Percentiles rank a stretch among this genome's conserved stretches.
Evolutionary conservation across 2,329 filamentous ascomycete species (phyloP).

Genomic region (Beauveria medogensis): DNA sequence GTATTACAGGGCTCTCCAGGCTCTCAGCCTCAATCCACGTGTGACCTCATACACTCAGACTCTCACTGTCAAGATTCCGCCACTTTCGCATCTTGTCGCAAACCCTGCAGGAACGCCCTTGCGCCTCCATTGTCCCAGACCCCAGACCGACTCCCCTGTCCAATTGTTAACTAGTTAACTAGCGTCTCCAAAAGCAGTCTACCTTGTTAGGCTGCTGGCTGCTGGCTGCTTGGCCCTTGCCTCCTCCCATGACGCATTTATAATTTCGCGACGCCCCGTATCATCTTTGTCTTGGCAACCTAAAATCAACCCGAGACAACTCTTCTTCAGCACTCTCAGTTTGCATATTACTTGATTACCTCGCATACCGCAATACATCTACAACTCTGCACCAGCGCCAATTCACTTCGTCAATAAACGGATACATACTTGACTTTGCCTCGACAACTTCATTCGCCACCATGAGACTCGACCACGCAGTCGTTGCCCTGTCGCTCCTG

Average conservation of each 20-base stretch:
- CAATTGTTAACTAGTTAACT: neutral
- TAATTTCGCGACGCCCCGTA: conserved; percentile 1
- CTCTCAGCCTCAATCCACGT: neutral
- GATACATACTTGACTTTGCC: neutral
- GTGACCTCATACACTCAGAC: too few species aligned
- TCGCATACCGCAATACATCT: neutral
- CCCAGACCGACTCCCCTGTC: neutral
- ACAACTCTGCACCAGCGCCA: neutral
- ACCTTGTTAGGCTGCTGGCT: neutral
- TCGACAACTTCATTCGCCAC: conserved; percentile 8
- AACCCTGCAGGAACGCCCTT: neutral
- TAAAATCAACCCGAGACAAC: neutral
- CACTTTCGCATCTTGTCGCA: too few species aligned
- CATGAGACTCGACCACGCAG: conserved; percentile 25
- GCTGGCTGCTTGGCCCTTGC: neutral
- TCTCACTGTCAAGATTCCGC: too few species aligned
- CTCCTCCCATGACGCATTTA: neutral
- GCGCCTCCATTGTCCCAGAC: neutral
- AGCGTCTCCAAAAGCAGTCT: neutral
- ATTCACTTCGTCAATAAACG: neutral
- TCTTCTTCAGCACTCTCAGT: neutral
- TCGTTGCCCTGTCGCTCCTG: conserved; percentile 24
- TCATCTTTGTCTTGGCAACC: neutral
- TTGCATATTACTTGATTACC: neutral
- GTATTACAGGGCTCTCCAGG: too few species aligned